Evolutionary conservation across 495 filamentous ascomycete species (phyloP), one percentile per base, ranked within the genome.

Genomic region (Xeromyces bisporus): DNA sequence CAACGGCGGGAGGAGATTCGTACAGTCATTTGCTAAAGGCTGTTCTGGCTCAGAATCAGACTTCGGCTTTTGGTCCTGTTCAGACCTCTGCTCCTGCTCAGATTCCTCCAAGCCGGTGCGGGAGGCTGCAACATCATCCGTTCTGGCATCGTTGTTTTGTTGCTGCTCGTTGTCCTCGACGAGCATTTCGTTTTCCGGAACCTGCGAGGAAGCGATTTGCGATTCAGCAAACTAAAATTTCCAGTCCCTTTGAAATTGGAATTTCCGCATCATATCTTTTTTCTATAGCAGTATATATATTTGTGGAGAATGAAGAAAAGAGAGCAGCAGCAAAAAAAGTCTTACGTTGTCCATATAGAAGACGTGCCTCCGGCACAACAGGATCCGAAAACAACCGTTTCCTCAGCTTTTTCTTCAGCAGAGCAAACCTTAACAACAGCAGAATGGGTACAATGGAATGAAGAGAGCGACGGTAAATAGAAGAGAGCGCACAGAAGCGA

Each of bases 91-190:
- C 36, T 63, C 57, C 15, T 63, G 48, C 31, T 64, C 60, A 40
- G 62, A 50, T 40, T 72, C 69, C 24, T 61, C 51, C 20, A 58
- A 64, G 33, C 64, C 71, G 16, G 69, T 77, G 31, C 80, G 75
- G 40, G 71, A 76, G 54, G 94, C 91, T 52, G 81, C 79, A 37
- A 80, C 76, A 42, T 86, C 75, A 51, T 86, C 75, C 33, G 81
- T 75, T 48, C 79, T 76, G 51, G 92, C 89, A 56, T 74, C 69
- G 38, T 73, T 76, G 50, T 93, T 87, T 56, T 74, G 69, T 38
- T 73, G 62, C 47, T 72, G 69, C 38, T 77, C 74, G 36, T 75
- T 75, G 14, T 74, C 61, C 43, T 83, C 79, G 39, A 83, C 61
- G 44, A 75, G 60, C 77, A 82, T 77, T 38, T 77, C 67, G 51